Evolutionary conservation across 345 rosid genomes (phyloP).

Genomic region (Brassica juncea): DNA sequence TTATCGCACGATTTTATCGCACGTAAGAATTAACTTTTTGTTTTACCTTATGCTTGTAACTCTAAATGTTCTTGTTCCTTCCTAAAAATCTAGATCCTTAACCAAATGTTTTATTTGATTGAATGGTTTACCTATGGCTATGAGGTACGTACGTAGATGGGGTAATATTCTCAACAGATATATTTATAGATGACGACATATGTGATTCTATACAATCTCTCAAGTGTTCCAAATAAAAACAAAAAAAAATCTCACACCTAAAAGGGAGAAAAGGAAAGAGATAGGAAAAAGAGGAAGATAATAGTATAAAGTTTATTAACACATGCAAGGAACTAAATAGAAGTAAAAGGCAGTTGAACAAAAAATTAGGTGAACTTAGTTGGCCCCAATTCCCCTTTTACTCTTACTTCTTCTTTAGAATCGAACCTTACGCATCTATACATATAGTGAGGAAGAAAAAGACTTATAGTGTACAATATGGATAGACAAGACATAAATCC

Average conservation of each 20-base stretch:
- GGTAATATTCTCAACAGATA: not conserved
- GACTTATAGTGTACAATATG: conserved; percentile 24
- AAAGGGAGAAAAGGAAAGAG: not conserved
- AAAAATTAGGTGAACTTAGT: conserved; percentile 42
- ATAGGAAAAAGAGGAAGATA: conserved; percentile 7
- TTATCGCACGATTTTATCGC: not conserved
- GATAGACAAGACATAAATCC: conserved; percentile 19
- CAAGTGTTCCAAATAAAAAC: not conserved
- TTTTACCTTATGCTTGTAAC: conserved; percentile 2
- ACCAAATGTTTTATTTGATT: not conserved
- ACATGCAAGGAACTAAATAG: conserved; percentile 33
- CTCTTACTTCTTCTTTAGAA: conserved; percentile 36
- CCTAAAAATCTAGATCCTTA: not conserved
- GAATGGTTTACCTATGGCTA: conserved; percentile 3
- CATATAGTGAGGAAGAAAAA: not conserved
- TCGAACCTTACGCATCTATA: conserved; percentile 26
- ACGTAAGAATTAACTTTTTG: not conserved
- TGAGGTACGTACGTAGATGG: not conserved
- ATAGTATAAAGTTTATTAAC: conserved; percentile 11
- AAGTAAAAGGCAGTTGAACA: conserved; percentile 46
- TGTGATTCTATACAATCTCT: conserved; percentile 6
- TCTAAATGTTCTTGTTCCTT: not conserved
- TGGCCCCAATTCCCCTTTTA: conserved; percentile 38
- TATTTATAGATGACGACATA: not conserved
- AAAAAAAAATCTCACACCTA: not conserved